These are phyloP conservation scores for Puccinellia tenuiflora DNA, from an alignment of 176 grass and related monocot species.

Conservation along the genomic window DNA sequence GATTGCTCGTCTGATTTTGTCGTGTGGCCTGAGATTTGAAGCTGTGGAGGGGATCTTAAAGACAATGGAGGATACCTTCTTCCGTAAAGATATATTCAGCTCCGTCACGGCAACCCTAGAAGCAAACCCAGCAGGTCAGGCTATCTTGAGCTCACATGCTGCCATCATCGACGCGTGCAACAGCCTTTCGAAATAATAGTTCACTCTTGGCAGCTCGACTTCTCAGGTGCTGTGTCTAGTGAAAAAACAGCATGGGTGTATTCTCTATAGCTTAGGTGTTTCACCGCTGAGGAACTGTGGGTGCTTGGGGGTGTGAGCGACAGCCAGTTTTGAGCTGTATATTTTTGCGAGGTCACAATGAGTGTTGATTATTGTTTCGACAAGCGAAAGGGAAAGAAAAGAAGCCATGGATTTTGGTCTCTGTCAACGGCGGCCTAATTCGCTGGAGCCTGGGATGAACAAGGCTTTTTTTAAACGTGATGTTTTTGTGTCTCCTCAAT, in stretches of 20 bases:
- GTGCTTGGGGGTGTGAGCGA: conserved; percentile 49
- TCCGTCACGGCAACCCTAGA: conserved; percentile 41
- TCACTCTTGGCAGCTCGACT: conserved; percentile 11
- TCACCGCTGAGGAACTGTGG: conserved; percentile 40
- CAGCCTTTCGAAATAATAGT: conserved; percentile 33
- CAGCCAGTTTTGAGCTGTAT: conserved; percentile 63
- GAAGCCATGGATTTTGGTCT: conserved; percentile 59
- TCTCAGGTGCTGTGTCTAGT: conserved; percentile 28
- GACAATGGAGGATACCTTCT: conserved; percentile 63
- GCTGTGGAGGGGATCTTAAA: conserved; percentile 64
- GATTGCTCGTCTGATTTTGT: conserved; percentile 49
- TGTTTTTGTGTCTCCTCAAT: conserved; percentile 43
- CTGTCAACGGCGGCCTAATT: conserved; percentile 21
- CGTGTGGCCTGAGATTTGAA: conserved; percentile 54
- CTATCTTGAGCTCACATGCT: conserved; percentile 52
- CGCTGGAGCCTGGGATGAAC: conserved; percentile 38
- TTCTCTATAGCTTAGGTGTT: conserved; percentile 46
- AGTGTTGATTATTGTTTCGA: conserved; percentile 55
- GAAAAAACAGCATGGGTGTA: conserved; percentile 19
- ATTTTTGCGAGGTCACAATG: conserved; percentile 56
- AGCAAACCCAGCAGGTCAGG: conserved; percentile 50
- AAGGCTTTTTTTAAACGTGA: conserved; percentile 33
- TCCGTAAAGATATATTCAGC: conserved; percentile 39
- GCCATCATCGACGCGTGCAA: conserved; percentile 47
- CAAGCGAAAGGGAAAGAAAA: conserved; percentile 25